Evolutionary conservation across 75 land plant species (phyloP).

Genomic region (Isoetes taiwanensis): DNA sequence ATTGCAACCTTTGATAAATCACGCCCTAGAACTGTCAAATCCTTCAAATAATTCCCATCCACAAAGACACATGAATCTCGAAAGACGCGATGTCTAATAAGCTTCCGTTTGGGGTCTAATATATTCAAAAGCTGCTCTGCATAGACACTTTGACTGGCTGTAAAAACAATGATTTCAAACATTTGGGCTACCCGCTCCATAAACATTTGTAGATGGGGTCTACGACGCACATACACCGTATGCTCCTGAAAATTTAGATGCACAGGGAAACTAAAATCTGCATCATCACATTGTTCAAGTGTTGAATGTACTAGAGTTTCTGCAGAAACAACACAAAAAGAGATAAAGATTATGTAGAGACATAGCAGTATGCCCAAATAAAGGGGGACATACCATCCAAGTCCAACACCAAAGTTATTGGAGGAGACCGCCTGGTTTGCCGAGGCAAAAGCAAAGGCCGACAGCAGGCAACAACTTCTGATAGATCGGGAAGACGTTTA

Average conservation of each 20-base stretch:
- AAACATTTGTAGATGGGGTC: constrained; percentile 62
- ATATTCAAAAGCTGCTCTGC: constrained; percentile 76
- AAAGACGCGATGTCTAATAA: constrained; percentile 66
- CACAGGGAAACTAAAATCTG: constrained; percentile 69
- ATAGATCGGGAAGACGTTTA: constrained; percentile 54
- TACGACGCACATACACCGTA: constrained; percentile 63
- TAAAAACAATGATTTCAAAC: constrained; percentile 75
- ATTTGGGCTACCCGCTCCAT: constrained; percentile 51
- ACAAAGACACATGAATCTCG: constrained; percentile 67
- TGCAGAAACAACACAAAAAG: constrained; percentile 11
- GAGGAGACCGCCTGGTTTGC: constrained; percentile 63
- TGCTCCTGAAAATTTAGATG: constrained; percentile 46
- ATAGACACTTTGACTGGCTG: constrained; percentile 82
- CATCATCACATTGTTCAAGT: constrained; percentile 49
- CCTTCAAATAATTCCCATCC: constrained; percentile 69
- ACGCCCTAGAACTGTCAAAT: constrained; percentile 70
- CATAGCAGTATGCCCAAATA: background rate
- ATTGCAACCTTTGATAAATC: constrained; percentile 60
- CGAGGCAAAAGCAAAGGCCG: constrained; percentile 42
- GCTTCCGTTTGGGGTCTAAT: constrained; percentile 57
- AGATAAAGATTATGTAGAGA: background rate
- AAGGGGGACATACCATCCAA: constrained; percentile 46
- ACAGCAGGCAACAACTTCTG: constrained; percentile 47
- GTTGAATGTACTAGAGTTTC: constrained; percentile 81
- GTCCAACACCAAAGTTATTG: constrained; percentile 68